Evolutionary conservation across 768 basidiomycete genomes (phyloP), one percentile per base, ranked within the genome.

Genomic region (Lentinula raphanica): DNA sequence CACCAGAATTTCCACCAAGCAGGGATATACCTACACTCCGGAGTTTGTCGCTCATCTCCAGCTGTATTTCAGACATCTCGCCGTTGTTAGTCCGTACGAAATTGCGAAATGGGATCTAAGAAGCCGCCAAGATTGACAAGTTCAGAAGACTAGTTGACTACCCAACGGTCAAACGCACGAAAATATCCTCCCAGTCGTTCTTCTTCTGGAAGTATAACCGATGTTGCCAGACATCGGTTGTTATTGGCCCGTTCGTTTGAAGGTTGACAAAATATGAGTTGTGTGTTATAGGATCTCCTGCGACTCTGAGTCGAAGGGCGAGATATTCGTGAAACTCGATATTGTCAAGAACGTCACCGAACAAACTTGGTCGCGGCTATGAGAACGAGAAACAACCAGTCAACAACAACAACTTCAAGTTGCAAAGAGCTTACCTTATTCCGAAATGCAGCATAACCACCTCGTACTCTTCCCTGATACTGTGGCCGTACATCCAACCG

Each of bases 171-270:
- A 58, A 23, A 79, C 86, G 64, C 62, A 91, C 92, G 65, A 86
- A 86, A 15, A 95, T 69, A 65, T 92, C 86, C 68, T 94, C 88
- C 93, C 93, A 95, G 3, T 76, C 73, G 25, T 83, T 80, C 58
- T 86, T 81, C 56, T 82, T 79, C 50, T 79, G 76, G 68, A 94
- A 90, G 71, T 83, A 91, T n/a, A 98, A 76, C 32, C 92, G 82
- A 64, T 98, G 94, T 67, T 97, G 96, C 87, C 91, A 98, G n/a
- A 98, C 75, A 68, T 96, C 93, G 36, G 85, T 88, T 50, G 85
- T 81, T 49, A 90, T 77, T 44, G 84, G 79, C 0, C 90, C 89
- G 53, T 93, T 89, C 2, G 94, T 96, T 69, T 97, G 94, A 46
- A 98, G 74, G 72, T 98, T 98, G 49, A 93, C 88, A 63, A 89